Percentiles rank a stretch among this genome's conserved stretches.
Evolutionary conservation across 2,329 filamentous ascomycete genomes (phyloP).

Genomic region (Colletotrichum euphorbiae): DNA sequence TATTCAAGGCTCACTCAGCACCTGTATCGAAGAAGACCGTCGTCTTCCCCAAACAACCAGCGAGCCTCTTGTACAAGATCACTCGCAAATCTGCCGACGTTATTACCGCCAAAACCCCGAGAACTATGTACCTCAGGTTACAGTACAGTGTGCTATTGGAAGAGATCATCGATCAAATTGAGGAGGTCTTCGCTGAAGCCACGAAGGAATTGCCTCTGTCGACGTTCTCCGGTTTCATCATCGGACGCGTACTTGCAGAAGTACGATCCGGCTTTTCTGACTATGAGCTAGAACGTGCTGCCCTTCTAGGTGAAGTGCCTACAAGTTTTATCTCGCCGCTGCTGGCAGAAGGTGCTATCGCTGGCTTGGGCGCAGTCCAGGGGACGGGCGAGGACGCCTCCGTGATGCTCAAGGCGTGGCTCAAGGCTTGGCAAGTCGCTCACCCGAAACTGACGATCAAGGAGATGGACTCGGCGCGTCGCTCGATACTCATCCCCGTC

Average conservation of each 20-base stretch:
- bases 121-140: constrained; percentile 75
- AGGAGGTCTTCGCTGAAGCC: constrained; percentile 54
- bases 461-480: constrained; percentile 49
- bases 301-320: constrained; percentile 63
- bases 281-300: constrained; percentile 67
- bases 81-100: constrained; percentile 59
- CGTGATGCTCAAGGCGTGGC: constrained; percentile 46
- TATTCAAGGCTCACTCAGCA: constrained; percentile 74
- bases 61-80: constrained; percentile 84
- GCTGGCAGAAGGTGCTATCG: constrained; percentile 62
- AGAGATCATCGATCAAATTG: constrained; percentile 70
- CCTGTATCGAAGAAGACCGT: constrained; percentile 63
- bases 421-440: constrained; percentile 53
- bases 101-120: constrained; percentile 51
- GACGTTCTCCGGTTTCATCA: constrained; percentile 60
- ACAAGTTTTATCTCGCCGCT: constrained; percentile 60
- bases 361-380: constrained; percentile 59
- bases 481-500: constrained; percentile 86
- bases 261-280: constrained; percentile 57
- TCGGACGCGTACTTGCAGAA: constrained; percentile 57
- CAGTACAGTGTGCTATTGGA: constrained; percentile 82
- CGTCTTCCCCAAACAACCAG: constrained; percentile 85
- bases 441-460: constrained; percentile 49
- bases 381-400: constrained; percentile 50
- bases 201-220: constrained; percentile 55